Evolutionary conservation across 345 rosid genomes (phyloP), one percentile per base, ranked within the genome.

Genomic region (Capsella bursapastoris): DNA sequence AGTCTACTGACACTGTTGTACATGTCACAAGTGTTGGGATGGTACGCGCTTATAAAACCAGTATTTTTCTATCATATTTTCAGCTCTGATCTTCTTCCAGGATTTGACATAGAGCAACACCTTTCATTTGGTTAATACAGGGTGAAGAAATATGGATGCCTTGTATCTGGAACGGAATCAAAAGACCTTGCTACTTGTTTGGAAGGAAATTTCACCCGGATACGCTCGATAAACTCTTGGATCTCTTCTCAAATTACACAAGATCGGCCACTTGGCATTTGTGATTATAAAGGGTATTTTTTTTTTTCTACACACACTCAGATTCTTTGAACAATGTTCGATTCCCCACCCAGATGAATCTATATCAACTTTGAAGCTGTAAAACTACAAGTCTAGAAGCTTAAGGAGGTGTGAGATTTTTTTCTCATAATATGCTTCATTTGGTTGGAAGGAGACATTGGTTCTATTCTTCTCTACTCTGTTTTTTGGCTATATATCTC

Each of bases 121-220:
- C 2, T 66, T 32, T 51, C 5, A 34, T 34, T 62, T 55, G 64
- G 34, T 27, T 37, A 49, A 70, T 31, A 70, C 79, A 94, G 98
- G 89, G 78, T 76, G 87, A 85, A 74, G 89, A 79, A 77, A 71
- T 74, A 72, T 51, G 82, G 53, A 84, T 75, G 76, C 85, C 90
- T 22, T 96, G 98, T 79, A 55, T 86, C n/a, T 92, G 99, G 99
- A 96, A 96, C 51, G 98, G 99, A 56, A 91, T 88, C 69, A 83
- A 76, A 78, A 86, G 96, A 55, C 98, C 99, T 1, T 96, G 99
- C 49, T 88, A 89, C 89, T 85, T 96, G 41, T 96, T 96, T 34
- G 99, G 98, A 1, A 84, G 99, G 82, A 96, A 92, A 79, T 96
- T 96, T 76, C 78, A 86, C 38, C 90, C 93, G 0, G 88, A 87